Percentiles rank a stretch among this genome's conserved stretches.
phyloP scores from a whole-genome alignment of 148 eudicot species.

The Polygonum aviculare region DNA sequence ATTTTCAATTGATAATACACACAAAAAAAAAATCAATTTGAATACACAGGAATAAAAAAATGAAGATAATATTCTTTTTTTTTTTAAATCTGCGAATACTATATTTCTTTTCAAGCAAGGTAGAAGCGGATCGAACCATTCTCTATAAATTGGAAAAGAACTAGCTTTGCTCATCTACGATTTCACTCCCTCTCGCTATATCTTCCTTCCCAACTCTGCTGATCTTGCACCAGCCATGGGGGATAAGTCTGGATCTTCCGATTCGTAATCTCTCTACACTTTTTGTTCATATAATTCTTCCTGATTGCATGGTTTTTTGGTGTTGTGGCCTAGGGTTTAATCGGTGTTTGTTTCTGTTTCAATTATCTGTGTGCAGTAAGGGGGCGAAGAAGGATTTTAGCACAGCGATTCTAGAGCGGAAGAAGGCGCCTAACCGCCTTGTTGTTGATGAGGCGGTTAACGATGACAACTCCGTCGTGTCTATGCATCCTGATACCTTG shows the following conservation, averaged over 20 bases:
- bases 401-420: constrained; percentile 75
- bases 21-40: too few species aligned
- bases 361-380: neutral
- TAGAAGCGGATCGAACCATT: constrained; percentile 8
- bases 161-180: constrained; percentile 2
- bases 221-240: constrained; percentile 1
- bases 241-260: neutral
- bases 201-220: constrained; percentile 2
- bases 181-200: neutral
- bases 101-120: constrained; percentile 15
- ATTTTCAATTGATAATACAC: too few species aligned
- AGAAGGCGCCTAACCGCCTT: constrained; percentile 64
- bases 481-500: constrained; percentile 75
- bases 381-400: constrained; percentile 59
- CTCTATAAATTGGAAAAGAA: neutral
- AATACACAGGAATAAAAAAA: too few species aligned
- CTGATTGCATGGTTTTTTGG: neutral
- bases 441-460: constrained; percentile 73
- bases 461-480: constrained; percentile 77
- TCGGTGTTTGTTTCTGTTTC: neutral
- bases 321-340: constrained; percentile 2
- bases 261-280: constrained; percentile 9
- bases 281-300: neutral
- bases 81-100: neutral
- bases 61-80: too few species aligned